Evolutionary conservation across 371 early-diverging fungal species (phyloP), one percentile per base, ranked within the genome.

Genomic region (Apophysomyces trapeziformis): DNA sequence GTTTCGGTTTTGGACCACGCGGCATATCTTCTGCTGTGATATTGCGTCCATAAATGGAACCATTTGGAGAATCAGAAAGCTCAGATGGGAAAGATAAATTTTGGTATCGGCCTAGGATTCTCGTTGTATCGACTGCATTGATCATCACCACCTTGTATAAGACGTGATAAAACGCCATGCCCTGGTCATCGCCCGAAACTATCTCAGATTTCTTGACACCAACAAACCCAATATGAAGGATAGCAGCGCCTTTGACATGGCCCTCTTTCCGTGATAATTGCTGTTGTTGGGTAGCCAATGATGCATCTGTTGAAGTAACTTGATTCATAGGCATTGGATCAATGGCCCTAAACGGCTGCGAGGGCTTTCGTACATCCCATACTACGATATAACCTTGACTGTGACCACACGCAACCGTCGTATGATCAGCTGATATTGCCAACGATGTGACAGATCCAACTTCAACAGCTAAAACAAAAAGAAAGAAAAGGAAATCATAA

Each of bases 91-190:
- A 62, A 0, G 77, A 75, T 0, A 83, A 64, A 39, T 80, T 83
- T 41, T 86, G 88, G 47, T 88, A 88, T 50, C 90, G 81, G 18
- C 92, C 92, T 6, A 90, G 72, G 13, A 92, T 84, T 43, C 91
- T 80, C 0, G 87, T 88, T 4, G 91, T 88, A 58, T 86, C 86
- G 6, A 87, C 82, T 14, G 87, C 86, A 58, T 87, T 89, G 12
- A 93, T 83, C 83, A 92, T 82, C 63, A 90, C 78, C 6, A 91
- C 82, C 56, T 86, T 87, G 66, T 89, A 85, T 5, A 90, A 71
- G 9, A 86, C 69, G 67, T 93, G 94, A 66, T 88, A 87, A 71
- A 92, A 93, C 0, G 89, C 88, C 81, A 88, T 86, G 6, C 92
- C 92, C 79, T 87, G 84, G 65, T 91, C 86, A 60, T 93, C 93